A percentile compares a stretch with the other conserved stretches of the same genome.
Conservation (phyloP, 495 filamentous ascomycete genomes). For the Annulohypoxylon moriforme region DNA sequence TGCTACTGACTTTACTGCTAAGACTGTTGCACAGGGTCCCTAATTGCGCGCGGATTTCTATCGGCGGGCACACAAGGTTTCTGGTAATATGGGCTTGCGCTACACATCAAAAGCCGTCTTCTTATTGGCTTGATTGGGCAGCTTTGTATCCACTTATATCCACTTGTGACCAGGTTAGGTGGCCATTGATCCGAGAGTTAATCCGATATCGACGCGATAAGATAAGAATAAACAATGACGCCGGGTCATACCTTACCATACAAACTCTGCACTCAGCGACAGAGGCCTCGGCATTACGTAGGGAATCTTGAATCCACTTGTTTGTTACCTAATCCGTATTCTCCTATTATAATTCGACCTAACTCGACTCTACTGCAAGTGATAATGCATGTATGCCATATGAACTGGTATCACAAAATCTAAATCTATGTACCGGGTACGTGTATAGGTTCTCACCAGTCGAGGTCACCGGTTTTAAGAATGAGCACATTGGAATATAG, state of each 20-base stretch:
- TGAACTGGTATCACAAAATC: not conserved
- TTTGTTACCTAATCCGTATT: conserved; percentile 5
- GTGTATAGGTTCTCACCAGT: not conserved
- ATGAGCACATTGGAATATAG: no score
- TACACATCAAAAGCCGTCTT: conserved; percentile 24
- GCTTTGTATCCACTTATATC: not conserved
- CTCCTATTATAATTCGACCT: not conserved
- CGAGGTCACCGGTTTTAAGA: no score
- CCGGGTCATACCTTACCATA: not conserved
- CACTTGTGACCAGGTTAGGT: conserved; percentile 11
- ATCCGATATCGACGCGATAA: conserved; percentile 42
- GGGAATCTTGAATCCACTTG: not conserved
- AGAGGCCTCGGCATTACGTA: conserved; percentile 33
- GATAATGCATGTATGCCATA: conserved; percentile 12
- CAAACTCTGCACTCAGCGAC: not conserved
- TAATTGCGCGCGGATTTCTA: conserved; percentile 44
- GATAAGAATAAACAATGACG: conserved; percentile 42
- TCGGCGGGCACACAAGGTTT: conserved; percentile 35
- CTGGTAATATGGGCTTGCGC: conserved; percentile 28
- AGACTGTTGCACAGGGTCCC: conserved; percentile 20
- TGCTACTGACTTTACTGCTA: not conserved
- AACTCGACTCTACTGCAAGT: conserved; percentile 10
- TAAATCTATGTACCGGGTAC: not conserved
- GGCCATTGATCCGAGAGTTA: conserved; percentile 41
- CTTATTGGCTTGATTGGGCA: conserved; percentile 23